Evolutionary conservation across 2,329 filamentous ascomycete species (phyloP), one percentile per base, ranked within the genome.

Genomic region (Colletotrichum costaricense): DNA sequence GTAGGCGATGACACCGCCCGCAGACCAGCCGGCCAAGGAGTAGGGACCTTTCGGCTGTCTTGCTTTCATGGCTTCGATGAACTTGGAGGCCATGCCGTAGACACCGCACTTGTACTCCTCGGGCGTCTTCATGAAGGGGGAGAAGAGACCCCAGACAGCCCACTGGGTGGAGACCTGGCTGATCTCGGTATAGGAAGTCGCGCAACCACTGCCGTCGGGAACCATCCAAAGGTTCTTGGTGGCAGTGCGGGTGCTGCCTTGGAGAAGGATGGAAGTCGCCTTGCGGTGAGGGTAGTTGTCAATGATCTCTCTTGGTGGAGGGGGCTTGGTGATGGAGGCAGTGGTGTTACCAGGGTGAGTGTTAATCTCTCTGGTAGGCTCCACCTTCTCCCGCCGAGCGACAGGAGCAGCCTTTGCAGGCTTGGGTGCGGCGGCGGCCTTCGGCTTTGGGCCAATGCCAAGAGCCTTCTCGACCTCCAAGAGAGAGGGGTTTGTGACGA

Each of bases 11-110:
- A 94, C 92, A 46, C 93, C 93, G 30, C 93, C 93, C 1, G 92
- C 93, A n/a, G 90, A 93, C 93, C 93, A 95, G 28, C 93, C 93
- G 19, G 90, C 89, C 1, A 95, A 82, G 63, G 88, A 87, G 81
- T 94, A 94, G 0, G 92, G 91, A 0, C 93, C 93, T 26, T 85
- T 78, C 3, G 92, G 90, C 81, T 95, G 93, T 63, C 92, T 91
- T 5, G 90, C 89, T 81, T 91, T 92, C 81, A 95, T 93, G 82
- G 94, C 79, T 71, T 14, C 73, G 56, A 82, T 77, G 54, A 77
- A 92, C 76, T 89, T 85, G 46, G 85, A 80, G 35, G 89, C 86
- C 74, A 91, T 86, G 30, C 88, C 87, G 74, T 88, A 85, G 66
- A 91, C 86, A 75, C 88, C 88, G 75, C 88, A 89, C 16, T 83